Evolutionary conservation across 192 early-diverging fungal genomes (phyloP), one percentile per base, ranked within the genome.

Genomic region (Dimargaris cristalligena): DNA sequence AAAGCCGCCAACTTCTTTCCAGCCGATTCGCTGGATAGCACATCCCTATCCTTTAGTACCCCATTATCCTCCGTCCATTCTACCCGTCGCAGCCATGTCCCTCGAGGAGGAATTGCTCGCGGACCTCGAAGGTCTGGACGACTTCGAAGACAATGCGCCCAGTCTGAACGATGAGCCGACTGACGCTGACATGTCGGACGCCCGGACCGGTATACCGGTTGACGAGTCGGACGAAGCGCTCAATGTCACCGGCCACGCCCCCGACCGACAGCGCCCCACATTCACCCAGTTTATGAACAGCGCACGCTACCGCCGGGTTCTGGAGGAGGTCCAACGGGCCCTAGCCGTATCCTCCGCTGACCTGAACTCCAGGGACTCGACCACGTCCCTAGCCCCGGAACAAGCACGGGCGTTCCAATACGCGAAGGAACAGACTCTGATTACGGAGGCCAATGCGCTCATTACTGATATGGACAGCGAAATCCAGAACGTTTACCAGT

Each of bases 391-490:
- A n/a, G 49, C 60, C 25, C 67, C 67, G 34, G 61, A 65, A 60
- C 45, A 58, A 80, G 70, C 66, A 74, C 61, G 35, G 84, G 78
- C 44, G 78, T 76, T 25, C 20, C 89, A 89, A 61, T 84, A 91
- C 50, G 87, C 92, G 64, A 84, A 90, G 25, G 92, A 94, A 65
- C 94, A 98, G 69, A 66, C 71, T 63, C 65, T 90, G 22, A 87
- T 96, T 62, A 80, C 94, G 26, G 76, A 77, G 44, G 86, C 93
- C 10, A 99, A 94, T 65, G 79, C 83, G 38, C 72, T 93, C 52
- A 85, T 82, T 8, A 80, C 83, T 31, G 84, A 88, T 20, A 85
- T 99, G 48, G 90, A 91, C 41, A 84, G 82, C 61, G 95, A 99
- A 67, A 82, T 94, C 31, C 70, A 90, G 44, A 70, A 84, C 30